phyloP scores from a whole-genome alignment of 1,284 basidiomycete genomes.

The Pseudozyma sp. region DNA sequence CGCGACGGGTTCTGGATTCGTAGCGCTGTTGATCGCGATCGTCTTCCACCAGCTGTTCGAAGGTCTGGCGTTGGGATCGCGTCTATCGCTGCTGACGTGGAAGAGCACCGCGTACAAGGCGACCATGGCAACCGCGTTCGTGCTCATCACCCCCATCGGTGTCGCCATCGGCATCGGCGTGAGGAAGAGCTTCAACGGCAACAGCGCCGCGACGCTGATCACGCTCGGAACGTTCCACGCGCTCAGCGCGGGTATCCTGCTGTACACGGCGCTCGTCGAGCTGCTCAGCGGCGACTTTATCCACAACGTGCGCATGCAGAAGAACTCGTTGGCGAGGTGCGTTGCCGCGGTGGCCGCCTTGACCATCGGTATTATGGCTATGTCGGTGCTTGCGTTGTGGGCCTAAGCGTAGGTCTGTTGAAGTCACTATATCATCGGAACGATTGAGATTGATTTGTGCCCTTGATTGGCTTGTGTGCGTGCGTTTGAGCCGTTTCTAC shows the following conservation, averaged over 20 bases:
- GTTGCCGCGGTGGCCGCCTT: constrained; percentile 26
- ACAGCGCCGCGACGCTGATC: constrained; percentile 78
- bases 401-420: constrained; percentile 6
- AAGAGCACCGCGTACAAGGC: constrained; percentile 29
- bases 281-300: constrained; percentile 69
- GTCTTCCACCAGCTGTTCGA: constrained; percentile 64
- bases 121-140: constrained; percentile 56
- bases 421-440: no score
- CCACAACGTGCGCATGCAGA: constrained; percentile 32
- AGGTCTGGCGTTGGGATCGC: constrained; percentile 40
- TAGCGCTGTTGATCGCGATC: constrained; percentile 64
- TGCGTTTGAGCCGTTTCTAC: not conserved
- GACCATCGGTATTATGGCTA: constrained; percentile 35
- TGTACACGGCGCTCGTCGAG: constrained; percentile 92
- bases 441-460: no score
- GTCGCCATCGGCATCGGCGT: constrained; percentile 79
- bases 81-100: constrained; percentile 59
- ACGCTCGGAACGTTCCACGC: constrained; percentile 87
- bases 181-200: constrained; percentile 84
- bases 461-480: no score
- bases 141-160: constrained; percentile 73
- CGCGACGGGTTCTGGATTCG: constrained; percentile 46
- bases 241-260: constrained; percentile 85
- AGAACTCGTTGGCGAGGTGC: constrained; percentile 10
- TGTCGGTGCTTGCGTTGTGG: constrained; percentile 48